Conservation (phyloP, 768 basidiomycete genomes). For the Naganishia onofrii region DNA sequence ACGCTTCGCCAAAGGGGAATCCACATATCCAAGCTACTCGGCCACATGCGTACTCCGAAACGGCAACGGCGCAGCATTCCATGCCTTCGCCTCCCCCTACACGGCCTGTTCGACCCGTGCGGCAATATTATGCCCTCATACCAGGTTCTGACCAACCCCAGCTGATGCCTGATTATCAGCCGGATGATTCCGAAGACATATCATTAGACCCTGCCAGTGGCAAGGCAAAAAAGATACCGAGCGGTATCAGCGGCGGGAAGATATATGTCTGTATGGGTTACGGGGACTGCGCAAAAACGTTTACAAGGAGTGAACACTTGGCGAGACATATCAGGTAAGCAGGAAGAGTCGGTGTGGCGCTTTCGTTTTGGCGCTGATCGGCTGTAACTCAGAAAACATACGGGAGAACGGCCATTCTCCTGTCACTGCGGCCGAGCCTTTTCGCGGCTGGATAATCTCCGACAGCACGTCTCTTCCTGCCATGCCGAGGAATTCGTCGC, state of each 20-base stretch:
- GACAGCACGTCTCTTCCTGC: constrained; percentile 95
- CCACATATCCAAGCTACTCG: not conserved
- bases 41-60: not conserved
- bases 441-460: constrained; percentile 90
- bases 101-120: not conserved
- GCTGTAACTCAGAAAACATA: constrained; percentile 74
- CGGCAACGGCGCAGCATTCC: not conserved
- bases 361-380: constrained; percentile 1
- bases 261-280: constrained; percentile 94
- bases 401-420: constrained; percentile 91
- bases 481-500: constrained; percentile 73
- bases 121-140: constrained; percentile 14
- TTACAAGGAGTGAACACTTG: constrained; percentile 90
- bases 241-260: constrained; percentile 56
- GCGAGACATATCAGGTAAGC: constrained; percentile 89
- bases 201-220: not conserved
- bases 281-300: constrained; percentile 94
- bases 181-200: not conserved
- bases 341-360: not conserved
- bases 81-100: constrained; percentile 13
- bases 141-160: constrained; percentile 11
- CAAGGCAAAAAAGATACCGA: constrained; percentile 16
- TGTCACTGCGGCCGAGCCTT: constrained; percentile 96
- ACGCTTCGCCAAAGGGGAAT: constrained; percentile 1
- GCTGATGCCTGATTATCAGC: constrained; percentile 1